Conservation (phyloP, 2,329 filamentous ascomycete species). For the Fusarium sacchari region DNA sequence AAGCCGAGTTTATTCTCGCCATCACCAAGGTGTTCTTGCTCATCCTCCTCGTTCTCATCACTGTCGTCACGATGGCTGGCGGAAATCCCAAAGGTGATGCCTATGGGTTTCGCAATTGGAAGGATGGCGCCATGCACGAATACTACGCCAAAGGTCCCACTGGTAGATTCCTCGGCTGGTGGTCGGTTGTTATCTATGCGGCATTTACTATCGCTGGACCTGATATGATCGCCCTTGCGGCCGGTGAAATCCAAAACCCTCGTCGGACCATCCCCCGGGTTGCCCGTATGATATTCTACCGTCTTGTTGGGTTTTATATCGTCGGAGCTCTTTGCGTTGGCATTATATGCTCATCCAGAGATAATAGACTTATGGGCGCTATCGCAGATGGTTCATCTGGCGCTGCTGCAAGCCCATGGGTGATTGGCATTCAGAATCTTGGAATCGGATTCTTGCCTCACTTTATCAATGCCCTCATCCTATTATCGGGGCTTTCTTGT, state of each 20-base stretch:
- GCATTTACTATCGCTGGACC: constrained; percentile 74
- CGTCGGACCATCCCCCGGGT: constrained; percentile 72
- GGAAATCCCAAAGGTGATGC: not conserved
- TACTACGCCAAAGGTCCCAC: constrained; percentile 45
- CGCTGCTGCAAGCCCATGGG: constrained; percentile 67
- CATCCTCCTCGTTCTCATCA: not conserved
- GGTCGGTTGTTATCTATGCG: constrained; percentile 68
- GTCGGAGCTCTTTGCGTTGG: constrained; percentile 66
- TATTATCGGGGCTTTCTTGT: constrained; percentile 59
- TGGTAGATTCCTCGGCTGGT: constrained; percentile 70
- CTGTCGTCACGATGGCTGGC: not conserved
- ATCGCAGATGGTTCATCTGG: constrained; percentile 60
- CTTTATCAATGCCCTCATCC: constrained; percentile 69
- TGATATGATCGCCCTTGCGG: constrained; percentile 69
- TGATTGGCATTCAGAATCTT: constrained; percentile 64
- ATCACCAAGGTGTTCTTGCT: not conserved
- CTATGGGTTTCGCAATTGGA: not conserved
- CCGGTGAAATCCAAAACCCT: constrained; percentile 72
- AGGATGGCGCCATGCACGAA: not conserved
- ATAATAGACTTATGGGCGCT: constrained; percentile 49
- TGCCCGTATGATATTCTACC: constrained; percentile 77
- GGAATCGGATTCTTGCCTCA: constrained; percentile 62
- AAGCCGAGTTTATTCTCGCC: not conserved
- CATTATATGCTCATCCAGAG: constrained; percentile 63
- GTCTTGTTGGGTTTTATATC: constrained; percentile 77